These are phyloP conservation scores for Alloascoidea hylecoeti DNA, from an alignment of 805 yeast genomes.

Conservation along the genomic window DNA sequence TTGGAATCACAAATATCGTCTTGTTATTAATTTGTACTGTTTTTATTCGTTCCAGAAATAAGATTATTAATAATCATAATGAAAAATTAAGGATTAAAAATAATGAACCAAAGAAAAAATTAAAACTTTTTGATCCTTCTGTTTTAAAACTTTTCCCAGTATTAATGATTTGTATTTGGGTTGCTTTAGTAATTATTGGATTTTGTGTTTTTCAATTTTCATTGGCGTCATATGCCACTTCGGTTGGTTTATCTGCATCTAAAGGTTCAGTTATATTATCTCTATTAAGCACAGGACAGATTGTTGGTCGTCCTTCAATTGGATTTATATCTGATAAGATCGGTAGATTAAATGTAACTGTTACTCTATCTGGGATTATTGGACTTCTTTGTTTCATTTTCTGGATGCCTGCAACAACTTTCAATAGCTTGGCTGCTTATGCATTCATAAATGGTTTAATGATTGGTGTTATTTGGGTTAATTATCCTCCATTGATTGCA, in stretches of 20 bases:
- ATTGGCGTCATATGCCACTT: constrained; percentile 16
- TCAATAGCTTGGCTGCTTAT: constrained; percentile 16
- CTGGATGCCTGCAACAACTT: constrained; percentile 19
- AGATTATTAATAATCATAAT: constrained; percentile 7
- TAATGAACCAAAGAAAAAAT: not conserved
- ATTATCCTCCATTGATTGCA: no score
- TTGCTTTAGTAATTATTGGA: constrained; percentile 15
- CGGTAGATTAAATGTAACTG: constrained; percentile 29
- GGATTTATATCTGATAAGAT: constrained; percentile 29
- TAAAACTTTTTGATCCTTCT: constrained; percentile 9
- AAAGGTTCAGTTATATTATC: constrained; percentile 17
- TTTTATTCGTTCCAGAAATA: constrained; percentile 1
- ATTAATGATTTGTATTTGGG: constrained; percentile 11
- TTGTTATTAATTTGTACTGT: constrained; percentile 3
- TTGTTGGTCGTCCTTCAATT: constrained; percentile 34
- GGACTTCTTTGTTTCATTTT: constrained; percentile 17
- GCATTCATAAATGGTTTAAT: constrained; percentile 17
- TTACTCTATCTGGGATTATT: constrained; percentile 16
- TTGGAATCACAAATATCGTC: constrained; percentile 14
- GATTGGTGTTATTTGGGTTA: constrained; percentile 17
- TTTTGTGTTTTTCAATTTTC: constrained; percentile 19
- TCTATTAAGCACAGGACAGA: constrained; percentile 21
- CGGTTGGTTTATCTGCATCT: constrained; percentile 9
- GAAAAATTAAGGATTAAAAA: no score
- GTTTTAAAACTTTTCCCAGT: constrained; percentile 14